Evolutionary conservation across 805 yeast species (phyloP).

Genomic region (Lachancea sp.): DNA sequence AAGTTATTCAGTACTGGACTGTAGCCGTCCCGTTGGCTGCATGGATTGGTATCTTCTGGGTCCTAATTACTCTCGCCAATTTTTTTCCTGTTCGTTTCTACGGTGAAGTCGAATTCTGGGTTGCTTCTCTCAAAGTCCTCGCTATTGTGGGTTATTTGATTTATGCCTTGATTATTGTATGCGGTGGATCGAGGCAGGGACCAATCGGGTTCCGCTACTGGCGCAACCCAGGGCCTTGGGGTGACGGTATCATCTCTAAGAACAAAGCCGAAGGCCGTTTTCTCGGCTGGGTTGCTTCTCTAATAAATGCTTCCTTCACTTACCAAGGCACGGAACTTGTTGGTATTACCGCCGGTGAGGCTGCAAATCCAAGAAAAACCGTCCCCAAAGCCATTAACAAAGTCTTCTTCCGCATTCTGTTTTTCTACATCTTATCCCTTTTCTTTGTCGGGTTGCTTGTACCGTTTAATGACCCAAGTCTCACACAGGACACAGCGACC

Average conservation of each 20-base stretch:
- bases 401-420: conserved; percentile 54
- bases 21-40: conserved; percentile 50
- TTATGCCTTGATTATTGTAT: conserved; percentile 48
- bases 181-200: conserved; percentile 51
- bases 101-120: conserved; percentile 56
- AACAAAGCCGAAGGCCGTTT: conserved; percentile 41
- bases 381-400: conserved; percentile 64
- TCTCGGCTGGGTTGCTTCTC: conserved; percentile 48
- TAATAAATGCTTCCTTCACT: conserved; percentile 52
- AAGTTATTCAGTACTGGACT: conserved; percentile 51
- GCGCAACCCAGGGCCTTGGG: conserved; percentile 67
- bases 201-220: conserved; percentile 60
- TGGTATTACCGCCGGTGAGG: conserved; percentile 55
- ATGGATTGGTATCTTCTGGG: conserved; percentile 53
- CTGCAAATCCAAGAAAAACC: conserved; percentile 57
- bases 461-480: conserved; percentile 52
- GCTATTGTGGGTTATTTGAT: conserved; percentile 51
- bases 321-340: conserved; percentile 56
- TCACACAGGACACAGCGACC: conserved; percentile 30
- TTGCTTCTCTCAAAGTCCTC: conserved; percentile 45
- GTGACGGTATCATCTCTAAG: conserved; percentile 44
- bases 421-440: conserved; percentile 55
- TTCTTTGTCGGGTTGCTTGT: conserved; percentile 61
- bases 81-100: conserved; percentile 49
- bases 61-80: conserved; percentile 38